These are phyloP conservation scores for Solanum gandarillasii DNA, from an alignment of 257 asterid species.

Conservation along the genomic window DNA sequence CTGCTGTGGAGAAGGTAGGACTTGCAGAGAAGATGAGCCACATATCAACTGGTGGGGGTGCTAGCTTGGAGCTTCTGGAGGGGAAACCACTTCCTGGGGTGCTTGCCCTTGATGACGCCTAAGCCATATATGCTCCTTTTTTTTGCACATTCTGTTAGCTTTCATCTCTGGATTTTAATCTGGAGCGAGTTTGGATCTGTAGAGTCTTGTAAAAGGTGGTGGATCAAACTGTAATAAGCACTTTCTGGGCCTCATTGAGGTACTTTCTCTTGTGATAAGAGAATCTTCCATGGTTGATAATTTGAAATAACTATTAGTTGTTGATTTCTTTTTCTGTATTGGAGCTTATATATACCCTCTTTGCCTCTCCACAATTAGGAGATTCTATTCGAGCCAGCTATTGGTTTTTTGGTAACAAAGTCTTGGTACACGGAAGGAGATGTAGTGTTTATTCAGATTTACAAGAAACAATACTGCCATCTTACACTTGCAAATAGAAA, in stretches of 20 bases:
- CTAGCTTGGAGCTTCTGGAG: conserved; percentile 89
- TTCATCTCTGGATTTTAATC: not conserved
- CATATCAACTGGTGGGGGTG: conserved; percentile 92
- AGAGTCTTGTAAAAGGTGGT: not conserved
- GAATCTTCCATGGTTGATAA: not conserved
- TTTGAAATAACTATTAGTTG: not conserved
- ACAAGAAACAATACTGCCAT: not conserved
- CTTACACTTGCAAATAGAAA: not conserved
- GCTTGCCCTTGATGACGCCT: conserved; percentile 70
- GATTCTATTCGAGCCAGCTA: not conserved
- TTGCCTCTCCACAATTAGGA: not conserved
- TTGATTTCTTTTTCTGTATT: not conserved
- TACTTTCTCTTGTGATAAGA: not conserved
- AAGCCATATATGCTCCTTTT: conserved; percentile 2
- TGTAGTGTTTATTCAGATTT: not conserved
- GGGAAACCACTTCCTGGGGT: conserved; percentile 84
- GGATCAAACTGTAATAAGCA: not conserved
- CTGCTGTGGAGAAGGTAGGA: conserved; percentile 93
- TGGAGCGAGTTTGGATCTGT: not conserved
- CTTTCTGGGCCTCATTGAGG: not conserved
- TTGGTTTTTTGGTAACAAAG: not conserved
- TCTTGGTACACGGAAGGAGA: not conserved
- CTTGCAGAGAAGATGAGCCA: conserved; percentile 94
- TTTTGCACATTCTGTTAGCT: not conserved
- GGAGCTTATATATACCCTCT: not conserved